These are phyloP conservation scores for Chlamydomonas reinhardtii DNA, from an alignment of 163 green algal species.

Conservation along the genomic window DNA sequence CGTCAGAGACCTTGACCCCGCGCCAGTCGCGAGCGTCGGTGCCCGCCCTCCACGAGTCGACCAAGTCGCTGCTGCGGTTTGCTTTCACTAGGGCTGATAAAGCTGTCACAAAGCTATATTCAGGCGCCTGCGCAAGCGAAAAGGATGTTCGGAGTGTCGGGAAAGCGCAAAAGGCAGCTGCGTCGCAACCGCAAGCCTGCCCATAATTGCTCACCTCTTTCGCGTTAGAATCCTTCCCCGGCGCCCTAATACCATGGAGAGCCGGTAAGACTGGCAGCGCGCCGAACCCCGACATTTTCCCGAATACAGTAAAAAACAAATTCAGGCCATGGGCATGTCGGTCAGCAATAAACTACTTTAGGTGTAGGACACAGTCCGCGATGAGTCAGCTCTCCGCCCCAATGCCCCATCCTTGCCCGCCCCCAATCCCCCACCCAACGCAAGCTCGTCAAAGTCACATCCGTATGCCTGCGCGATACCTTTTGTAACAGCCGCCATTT, in stretches of 20 bases:
- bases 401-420: no score
- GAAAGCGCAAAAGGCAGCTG: not conserved
- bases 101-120: slow-evolving; percentile 1
- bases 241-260: not conserved
- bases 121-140: slow-evolving; percentile 2
- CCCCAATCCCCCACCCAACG: no score
- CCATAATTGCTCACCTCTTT: not conserved
- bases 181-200: no score
- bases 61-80: slow-evolving; percentile 16
- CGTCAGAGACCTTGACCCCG: slow-evolving; percentile 16
- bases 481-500: no score
- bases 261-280: not conserved
- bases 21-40: slow-evolving; percentile 30
- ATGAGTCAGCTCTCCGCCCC: no score
- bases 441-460: no score
- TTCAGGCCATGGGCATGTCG: no score
- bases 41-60: not conserved
- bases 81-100: not conserved
- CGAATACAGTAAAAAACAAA: no score
- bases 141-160: no score
- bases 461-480: no score
- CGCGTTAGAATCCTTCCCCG: not conserved
- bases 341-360: no score
- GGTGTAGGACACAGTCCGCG: no score
- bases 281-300: not conserved